Conservation (phyloP, 1,284 basidiomycete genomes). For the Papiliotrema terrestris region DNA sequence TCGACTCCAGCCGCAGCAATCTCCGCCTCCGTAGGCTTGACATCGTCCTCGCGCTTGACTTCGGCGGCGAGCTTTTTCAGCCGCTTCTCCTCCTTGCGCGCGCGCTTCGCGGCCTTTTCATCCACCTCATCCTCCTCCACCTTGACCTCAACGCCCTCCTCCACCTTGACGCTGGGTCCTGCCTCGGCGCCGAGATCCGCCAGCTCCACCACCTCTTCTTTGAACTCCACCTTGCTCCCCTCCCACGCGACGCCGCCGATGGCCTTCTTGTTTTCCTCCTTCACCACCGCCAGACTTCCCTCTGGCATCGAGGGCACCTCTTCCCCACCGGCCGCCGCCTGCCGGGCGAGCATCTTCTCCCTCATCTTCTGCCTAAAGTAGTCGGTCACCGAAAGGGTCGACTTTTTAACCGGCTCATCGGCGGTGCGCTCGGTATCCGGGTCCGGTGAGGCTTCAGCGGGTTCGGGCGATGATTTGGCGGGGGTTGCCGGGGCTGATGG, state of each 20-base stretch:
- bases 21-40: not conserved
- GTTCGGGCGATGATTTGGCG: constrained; percentile 13
- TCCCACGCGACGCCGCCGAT: constrained; percentile 37
- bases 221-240: constrained; percentile 35
- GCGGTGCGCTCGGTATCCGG: constrained; percentile 16
- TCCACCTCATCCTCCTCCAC: constrained; percentile 4
- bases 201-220: constrained; percentile 16
- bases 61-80: constrained; percentile 8
- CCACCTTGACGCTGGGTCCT: not conserved
- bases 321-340: constrained; percentile 10
- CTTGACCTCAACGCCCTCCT: not conserved
- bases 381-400: constrained; percentile 43
- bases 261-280: constrained; percentile 23
- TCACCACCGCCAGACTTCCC: constrained; percentile 22
- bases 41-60: not conserved
- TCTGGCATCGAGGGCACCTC: constrained; percentile 16
- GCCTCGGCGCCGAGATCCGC: constrained; percentile 1
- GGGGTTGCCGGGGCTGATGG: constrained; percentile 12
- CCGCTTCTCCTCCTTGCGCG: constrained; percentile 18
- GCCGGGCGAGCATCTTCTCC: constrained; percentile 41
- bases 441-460: constrained; percentile 10
- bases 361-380: constrained; percentile 48
- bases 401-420: constrained; percentile 33
- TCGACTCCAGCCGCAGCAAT: constrained; percentile 12
- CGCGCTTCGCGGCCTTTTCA: constrained; percentile 12